Percentiles rank a stretch among this genome's conserved stretches.
Conservation (phyloP, 2,329 filamentous ascomycete genomes). For the Colletotrichum somersetense region DNA sequence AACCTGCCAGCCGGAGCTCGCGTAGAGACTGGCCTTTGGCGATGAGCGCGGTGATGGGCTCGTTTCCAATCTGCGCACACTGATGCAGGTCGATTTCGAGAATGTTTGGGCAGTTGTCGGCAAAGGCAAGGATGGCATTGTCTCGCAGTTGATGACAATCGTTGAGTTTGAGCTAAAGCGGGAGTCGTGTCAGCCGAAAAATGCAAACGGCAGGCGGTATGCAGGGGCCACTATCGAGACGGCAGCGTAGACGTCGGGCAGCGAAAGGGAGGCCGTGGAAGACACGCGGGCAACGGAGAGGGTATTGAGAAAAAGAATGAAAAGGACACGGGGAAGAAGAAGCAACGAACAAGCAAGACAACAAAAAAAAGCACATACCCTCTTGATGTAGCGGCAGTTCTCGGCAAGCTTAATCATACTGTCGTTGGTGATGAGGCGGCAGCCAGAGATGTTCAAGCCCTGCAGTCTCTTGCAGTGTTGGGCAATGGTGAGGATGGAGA, state of each 20-base stretch:
- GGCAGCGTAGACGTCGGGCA: not conserved
- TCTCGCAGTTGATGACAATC: constrained; percentile 89
- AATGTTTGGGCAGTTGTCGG: constrained; percentile 88
- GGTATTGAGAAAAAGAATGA: not conserved
- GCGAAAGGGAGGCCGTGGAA: not conserved
- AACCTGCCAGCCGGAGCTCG: constrained; percentile 88
- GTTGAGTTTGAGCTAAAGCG: constrained; percentile 86
- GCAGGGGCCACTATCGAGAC: not conserved
- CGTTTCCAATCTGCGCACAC: constrained; percentile 84
- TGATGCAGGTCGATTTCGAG: constrained; percentile 96
- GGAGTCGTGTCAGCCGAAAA: constrained; percentile 48
- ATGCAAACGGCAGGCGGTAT: not conserved
- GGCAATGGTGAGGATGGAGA: constrained; percentile 82
- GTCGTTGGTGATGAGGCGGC: constrained; percentile 85
- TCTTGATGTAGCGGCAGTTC: constrained; percentile 87
- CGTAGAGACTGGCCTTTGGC: constrained; percentile 85
- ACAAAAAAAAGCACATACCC: constrained; percentile 66
- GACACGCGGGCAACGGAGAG: not conserved
- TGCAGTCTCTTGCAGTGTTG: constrained; percentile 87
- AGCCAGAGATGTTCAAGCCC: constrained; percentile 92
- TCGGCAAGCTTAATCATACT: constrained; percentile 85
- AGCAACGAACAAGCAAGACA: not conserved
- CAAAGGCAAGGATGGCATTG: constrained; percentile 85
- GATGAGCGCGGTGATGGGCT: constrained; percentile 85
- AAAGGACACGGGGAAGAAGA: not conserved